Base-by-base conservation (phyloP, 2,329 filamentous ascomycete genomes). In the Didymellaceae sp. region DNA sequence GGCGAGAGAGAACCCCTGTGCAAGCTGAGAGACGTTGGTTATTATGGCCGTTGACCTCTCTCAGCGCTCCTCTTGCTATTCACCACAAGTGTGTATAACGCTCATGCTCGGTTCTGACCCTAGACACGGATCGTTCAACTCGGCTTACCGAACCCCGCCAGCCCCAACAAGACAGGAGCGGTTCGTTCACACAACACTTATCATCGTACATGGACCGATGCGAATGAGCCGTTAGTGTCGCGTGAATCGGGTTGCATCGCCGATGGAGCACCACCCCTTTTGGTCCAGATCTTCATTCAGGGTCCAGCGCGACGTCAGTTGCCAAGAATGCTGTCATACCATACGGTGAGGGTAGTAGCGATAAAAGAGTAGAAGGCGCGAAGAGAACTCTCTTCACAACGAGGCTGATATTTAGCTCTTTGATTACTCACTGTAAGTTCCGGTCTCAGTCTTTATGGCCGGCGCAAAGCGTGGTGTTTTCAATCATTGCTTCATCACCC, bases 291-390 rank as follows among this genome's bases (percentile, higher is more conserved):
- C 47, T 44, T 47, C 52, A 6, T 33, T 58, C 38, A 41, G 21
- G 35, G 34, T 46, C 44, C 44, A 37, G 34, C 33, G 16, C 35
- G 55, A 66, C 63, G 63, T 66, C 63, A 66, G 58, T 22, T 41
- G 59, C 63, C 60, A 63, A 63, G 60, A 22, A 65, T 61, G 55
- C 49, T 59, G 60, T 63, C 61, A 61, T 60, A 59, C 45, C 61
- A 61, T 60, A 59, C 45, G 39, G 22, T 51, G 33, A 46, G 24
- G 32, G 32, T 42, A 25, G 30, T 41, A 52, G 46, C 51, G 50
- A 57, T 53, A 53, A 56, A 42, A 44, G 31, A 32, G 31, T 35
- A 32, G 35, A 47, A 16, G 44, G 49, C 45, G 32, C 35, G 17
- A 14, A 32, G 41, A 25, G 24, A 41, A 30, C 21, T 14, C 13